Conservation (phyloP, 2,329 filamentous ascomycete species). For the Monilinia vaccinii-corymbosi region DNA sequence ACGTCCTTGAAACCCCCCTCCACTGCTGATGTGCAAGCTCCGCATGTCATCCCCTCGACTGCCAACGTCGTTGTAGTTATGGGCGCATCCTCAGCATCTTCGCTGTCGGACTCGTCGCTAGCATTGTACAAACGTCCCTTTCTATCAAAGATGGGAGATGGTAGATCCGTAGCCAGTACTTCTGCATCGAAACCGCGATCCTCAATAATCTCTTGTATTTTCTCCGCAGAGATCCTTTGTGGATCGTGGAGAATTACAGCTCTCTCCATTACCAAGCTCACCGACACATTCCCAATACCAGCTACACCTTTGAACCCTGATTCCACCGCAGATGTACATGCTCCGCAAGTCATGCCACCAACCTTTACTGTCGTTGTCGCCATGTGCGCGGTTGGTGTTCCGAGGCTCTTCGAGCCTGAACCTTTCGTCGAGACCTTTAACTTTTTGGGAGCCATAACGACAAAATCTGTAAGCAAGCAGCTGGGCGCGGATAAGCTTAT, state of each 20-base stretch:
- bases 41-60: constrained; percentile 84
- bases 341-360: constrained; percentile 85
- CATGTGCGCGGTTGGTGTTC: constrained; percentile 46
- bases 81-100: constrained; percentile 27
- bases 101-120: constrained; percentile 22
- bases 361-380: constrained; percentile 87
- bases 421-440: constrained; percentile 23
- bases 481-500: background rate
- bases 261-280: constrained; percentile 90
- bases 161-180: constrained; percentile 73
- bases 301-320: constrained; percentile 74
- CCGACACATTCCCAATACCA: constrained; percentile 77
- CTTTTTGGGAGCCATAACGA: constrained; percentile 27
- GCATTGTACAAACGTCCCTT: constrained; percentile 30
- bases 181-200: constrained; percentile 88
- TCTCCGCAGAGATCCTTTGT: constrained; percentile 59
- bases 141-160: constrained; percentile 38
- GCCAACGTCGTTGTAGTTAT: constrained; percentile 64
- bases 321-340: constrained; percentile 94
- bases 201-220: constrained; percentile 78
- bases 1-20: constrained; percentile 72
- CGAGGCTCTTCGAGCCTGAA: constrained; percentile 12
- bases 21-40: constrained; percentile 78
- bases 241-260: constrained; percentile 92
- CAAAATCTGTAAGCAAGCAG: background rate